phyloP scores from a whole-genome alignment of 2,329 filamentous ascomycete genomes.

The Pseudogymnoascus sp. region DNA sequence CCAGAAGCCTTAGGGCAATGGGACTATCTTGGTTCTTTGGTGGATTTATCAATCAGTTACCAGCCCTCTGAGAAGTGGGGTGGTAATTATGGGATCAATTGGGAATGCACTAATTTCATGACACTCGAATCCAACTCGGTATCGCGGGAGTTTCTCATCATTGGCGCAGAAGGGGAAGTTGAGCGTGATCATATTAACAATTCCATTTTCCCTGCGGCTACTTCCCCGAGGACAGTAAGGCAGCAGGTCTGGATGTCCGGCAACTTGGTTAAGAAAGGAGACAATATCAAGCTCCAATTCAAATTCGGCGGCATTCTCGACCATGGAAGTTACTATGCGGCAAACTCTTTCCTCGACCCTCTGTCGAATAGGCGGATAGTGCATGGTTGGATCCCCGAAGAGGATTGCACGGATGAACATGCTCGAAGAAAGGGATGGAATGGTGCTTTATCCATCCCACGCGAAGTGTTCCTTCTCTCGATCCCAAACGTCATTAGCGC shows the following conservation, averaged over 20 bases:
- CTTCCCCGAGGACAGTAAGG: background rate
- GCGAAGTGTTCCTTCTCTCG: background rate
- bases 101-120: conserved; percentile 12
- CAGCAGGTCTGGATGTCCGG: conserved; percentile 18
- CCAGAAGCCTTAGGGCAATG: background rate
- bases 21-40: conserved; percentile 4
- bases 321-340: conserved; percentile 19
- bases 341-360: conserved; percentile 17
- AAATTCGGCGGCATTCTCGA: conserved; percentile 19
- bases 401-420: conserved; percentile 13
- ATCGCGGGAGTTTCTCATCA: background rate
- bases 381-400: conserved; percentile 17
- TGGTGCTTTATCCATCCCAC: conserved; percentile 14
- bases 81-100: conserved; percentile 13
- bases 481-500: background rate
- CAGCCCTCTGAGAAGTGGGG: conserved; percentile 3
- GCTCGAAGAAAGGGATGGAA: conserved; percentile 15
- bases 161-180: conserved; percentile 10
- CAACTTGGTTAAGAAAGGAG: background rate
- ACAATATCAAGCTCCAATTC: conserved; percentile 11
- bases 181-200: background rate
- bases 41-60: background rate
- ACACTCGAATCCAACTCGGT: background rate
- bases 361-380: conserved; percentile 9
- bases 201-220: background rate